Base-by-base conservation (phyloP, 2,329 filamentous ascomycete genomes). In the Dactylellina sp. region DNA sequence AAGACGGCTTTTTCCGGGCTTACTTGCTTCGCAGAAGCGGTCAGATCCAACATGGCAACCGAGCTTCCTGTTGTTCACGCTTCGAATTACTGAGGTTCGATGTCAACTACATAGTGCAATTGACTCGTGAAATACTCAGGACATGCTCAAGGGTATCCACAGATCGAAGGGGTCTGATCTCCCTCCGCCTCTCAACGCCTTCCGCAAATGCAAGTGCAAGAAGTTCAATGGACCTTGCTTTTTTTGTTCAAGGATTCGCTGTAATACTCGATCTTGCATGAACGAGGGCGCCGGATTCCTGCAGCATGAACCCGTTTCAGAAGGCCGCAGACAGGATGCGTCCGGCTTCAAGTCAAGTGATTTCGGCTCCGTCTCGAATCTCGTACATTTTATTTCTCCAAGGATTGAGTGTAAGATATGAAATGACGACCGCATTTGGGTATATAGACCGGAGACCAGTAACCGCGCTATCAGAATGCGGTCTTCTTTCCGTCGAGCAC, bases 241-340 rank as follows among this genome's bases (percentile, higher is more conserved):
- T 70, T 60, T 62, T 59, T 28, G 16, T 42, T 24, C 64, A 62
- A 56, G 64, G 64, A 61, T 61, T 56, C 39, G 25, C 40, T 72
- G 68, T 72, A 53, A 65, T 55, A 72, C 68, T 65, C 59, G 68
- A 72, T 72, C 68, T 72, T 65, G 68, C 68, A 72, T 65, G 68
- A 72, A 25, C 68, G 68, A 72, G 50, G 56, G 60, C 47, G 55
- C 40, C 68, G 68, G 68, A 61, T 65, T 72, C 53, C 68, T 72
- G 68, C 68, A 72, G 68, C 52, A 59, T 53, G 50, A 65, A 22
- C 61, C 55, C 60, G 60, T 64, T 65, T 72, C 44, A 61, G 68
- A 65, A 64, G 60, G 56, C 59, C 46, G 68, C 68, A 64, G 59
- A 63, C 52, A 44, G 28, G 47, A 18, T 65, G 68, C 68, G 60